Conservation (phyloP, 495 filamentous ascomycete species). For the Xylona heveae region DNA sequence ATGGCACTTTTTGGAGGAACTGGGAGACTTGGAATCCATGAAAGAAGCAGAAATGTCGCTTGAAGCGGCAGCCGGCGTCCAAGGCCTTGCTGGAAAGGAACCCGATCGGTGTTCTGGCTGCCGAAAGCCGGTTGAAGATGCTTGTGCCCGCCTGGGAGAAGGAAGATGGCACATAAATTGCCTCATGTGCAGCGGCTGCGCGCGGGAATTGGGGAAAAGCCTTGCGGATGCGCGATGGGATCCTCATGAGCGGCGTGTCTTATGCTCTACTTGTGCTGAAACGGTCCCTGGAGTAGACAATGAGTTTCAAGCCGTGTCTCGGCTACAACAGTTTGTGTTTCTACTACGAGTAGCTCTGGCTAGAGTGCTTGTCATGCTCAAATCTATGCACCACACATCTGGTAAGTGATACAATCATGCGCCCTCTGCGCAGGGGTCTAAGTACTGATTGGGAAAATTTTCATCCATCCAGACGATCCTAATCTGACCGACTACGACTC, state of each 20-base stretch:
- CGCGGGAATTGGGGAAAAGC: conserved; percentile 42
- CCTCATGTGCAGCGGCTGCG: conserved; percentile 53
- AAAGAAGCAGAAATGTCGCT: conserved; percentile 50
- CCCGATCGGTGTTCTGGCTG: conserved; percentile 70
- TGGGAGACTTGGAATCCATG: conserved; percentile 50
- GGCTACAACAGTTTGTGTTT: conserved; percentile 86
- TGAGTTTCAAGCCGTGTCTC: conserved; percentile 44
- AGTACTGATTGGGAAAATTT: conserved; percentile 6
- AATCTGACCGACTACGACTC: conserved; percentile 46
- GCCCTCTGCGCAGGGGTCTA: background rate
- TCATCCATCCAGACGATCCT: conserved; percentile 36
- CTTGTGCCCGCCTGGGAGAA: conserved; percentile 52
- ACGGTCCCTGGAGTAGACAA: too few species aligned
- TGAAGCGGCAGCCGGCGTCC: conserved; percentile 50
- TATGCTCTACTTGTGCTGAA: conserved; percentile 55
- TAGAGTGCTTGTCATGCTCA: conserved; percentile 66
- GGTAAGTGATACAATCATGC: conserved; percentile 21
- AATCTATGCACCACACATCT: conserved; percentile 53
- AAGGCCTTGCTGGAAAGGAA: conserved; percentile 48
- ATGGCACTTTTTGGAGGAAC: conserved; percentile 56
- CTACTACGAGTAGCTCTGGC: conserved; percentile 81
- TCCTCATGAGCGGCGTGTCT: conserved; percentile 36
- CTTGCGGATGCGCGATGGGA: conserved; percentile 45
- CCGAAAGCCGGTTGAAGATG: conserved; percentile 79
- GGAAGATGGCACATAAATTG: conserved; percentile 70